Base-by-base conservation (phyloP, 768 basidiomycete species). In the Infundibulicybe gibba region DNA sequence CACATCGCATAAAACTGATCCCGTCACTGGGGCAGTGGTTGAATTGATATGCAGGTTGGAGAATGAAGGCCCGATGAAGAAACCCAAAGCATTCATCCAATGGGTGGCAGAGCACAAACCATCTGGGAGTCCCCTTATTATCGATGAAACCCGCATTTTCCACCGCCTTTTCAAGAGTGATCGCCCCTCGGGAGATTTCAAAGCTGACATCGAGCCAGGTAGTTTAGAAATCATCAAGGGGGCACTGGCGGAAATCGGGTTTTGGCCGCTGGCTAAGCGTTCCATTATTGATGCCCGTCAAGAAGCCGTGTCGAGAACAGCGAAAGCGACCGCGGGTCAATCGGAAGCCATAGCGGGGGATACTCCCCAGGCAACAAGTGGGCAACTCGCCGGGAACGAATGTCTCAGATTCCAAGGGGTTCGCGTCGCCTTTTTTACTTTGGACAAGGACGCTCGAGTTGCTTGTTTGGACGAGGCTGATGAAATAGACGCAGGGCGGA, bases 331-430 rank as follows among this genome's bases (percentile, higher is more conserved):
- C 19, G 55, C 56, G 32, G 62, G 61, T n/a, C n/a, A n/a, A 31
- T 62, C 60, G 32, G 64, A 61, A 10, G 49, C 61, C 14, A 64
- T 58, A 3, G 60, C 62, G 32, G 76, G 76, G 32, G 77, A 75
- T 45, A 88, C 82, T 20, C 92, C 90, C 1, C 76, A 79, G 41
- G 83, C 85, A 16, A 89, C 84, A 5, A 81, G 76, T 43, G 85
- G 83, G 45, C 89, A 91, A 63, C 74, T 95, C 34, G 79, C 90
- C 39, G 95, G 89, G 20, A 87, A 87, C 63, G 97, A 98, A 65
- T 90, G 87, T 61, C 79, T 98, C 46, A 79, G 97, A 33, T 98
- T 99, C 83, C 97, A 99, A 68, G 97, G 94, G 6, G 74, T 97
- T 59, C 83, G 97, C 9, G 85, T 97, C 40, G 97, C 87, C 2